Evolutionary conservation across 2,329 filamentous ascomycete genomes (phyloP).

Genomic region (Fusarium drepaniforme): DNA sequence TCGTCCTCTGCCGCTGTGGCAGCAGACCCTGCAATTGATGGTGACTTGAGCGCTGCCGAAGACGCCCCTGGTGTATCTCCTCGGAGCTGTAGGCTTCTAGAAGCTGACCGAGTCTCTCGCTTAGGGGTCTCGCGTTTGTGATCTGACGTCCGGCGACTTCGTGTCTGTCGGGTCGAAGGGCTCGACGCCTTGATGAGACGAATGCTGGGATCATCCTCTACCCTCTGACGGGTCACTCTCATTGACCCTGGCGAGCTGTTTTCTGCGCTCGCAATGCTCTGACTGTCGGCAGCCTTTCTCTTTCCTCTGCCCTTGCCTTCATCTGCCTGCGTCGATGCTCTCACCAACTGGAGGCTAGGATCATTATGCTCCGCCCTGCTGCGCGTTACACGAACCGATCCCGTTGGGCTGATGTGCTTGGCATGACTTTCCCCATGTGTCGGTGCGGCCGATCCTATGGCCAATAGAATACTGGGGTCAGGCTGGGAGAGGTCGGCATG

Average conservation of each 20-base stretch:
- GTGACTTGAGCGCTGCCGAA: conserved; percentile 40
- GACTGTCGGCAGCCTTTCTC: conserved; percentile 28
- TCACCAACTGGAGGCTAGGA: conserved; percentile 40
- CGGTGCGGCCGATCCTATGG: conserved; percentile 33
- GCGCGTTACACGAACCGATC: conserved; percentile 44
- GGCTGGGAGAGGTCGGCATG: conserved; percentile 31
- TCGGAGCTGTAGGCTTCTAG: conserved; percentile 32
- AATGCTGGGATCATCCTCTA: conserved; percentile 42
- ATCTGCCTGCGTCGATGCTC: conserved; percentile 32
- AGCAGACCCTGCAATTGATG: conserved; percentile 45
- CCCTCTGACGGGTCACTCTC: conserved; percentile 46
- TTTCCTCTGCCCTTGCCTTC: conserved; percentile 34
- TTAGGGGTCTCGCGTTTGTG: conserved; percentile 34
- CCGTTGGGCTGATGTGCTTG: conserved; percentile 31
- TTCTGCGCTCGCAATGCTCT: conserved; percentile 25
- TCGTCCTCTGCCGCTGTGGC: conserved; percentile 41
- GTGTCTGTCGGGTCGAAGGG: conserved; percentile 37
- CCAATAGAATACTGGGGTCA: conserved; percentile 48
- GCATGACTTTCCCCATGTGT: conserved; percentile 23
- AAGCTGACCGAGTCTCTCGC: conserved; percentile 41
- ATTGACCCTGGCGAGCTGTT: conserved; percentile 37
- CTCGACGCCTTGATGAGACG: conserved; percentile 40
- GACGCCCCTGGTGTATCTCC: conserved; percentile 37
- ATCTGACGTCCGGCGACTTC: conserved; percentile 40
- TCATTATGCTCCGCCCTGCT: conserved; percentile 41